Evolutionary conservation across 1,284 basidiomycete species (phyloP).

Genomic region (Papiliotrema nemorosa): DNA sequence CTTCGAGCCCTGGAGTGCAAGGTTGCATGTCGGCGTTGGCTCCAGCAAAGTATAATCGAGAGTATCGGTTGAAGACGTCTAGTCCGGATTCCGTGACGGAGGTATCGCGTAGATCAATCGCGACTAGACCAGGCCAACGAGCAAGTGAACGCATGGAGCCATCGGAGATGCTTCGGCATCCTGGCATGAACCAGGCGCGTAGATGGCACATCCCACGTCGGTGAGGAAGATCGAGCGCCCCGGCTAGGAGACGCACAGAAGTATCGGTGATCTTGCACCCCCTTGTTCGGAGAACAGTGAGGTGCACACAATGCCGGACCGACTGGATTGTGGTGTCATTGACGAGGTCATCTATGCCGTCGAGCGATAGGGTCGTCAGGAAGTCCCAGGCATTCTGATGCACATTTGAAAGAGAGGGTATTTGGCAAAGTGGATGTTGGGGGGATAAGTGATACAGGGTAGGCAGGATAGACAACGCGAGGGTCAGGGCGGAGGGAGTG

Average conservation of each 20-base stretch:
- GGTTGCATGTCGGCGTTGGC: constrained; percentile 30
- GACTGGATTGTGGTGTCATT: constrained; percentile 25
- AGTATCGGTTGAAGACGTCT: constrained; percentile 29
- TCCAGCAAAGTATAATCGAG: constrained; percentile 15
- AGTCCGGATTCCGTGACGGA: constrained; percentile 28
- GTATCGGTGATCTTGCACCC: constrained; percentile 30
- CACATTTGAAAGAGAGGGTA: constrained; percentile 21
- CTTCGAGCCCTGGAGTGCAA: constrained; percentile 27
- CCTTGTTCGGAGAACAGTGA: constrained; percentile 35
- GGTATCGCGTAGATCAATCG: constrained; percentile 37
- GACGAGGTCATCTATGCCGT: constrained; percentile 19
- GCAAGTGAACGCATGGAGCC: constrained; percentile 27
- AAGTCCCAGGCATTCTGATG: constrained; percentile 9
- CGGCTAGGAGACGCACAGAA: constrained; percentile 29
- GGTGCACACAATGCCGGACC: constrained; percentile 30
- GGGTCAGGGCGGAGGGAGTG: constrained; percentile 13
- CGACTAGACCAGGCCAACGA: constrained; percentile 35
- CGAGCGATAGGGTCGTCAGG: constrained; percentile 36
- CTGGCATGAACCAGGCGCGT: constrained; percentile 24
- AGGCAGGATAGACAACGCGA: constrained; percentile 20
- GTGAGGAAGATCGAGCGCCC: constrained; percentile 22
- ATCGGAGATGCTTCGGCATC: constrained; percentile 26
- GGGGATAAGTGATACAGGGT: constrained; percentile 18
- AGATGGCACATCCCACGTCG: constrained; percentile 24
- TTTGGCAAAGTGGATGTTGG: constrained; percentile 27